Conservation (phyloP, 2,329 filamentous ascomycete species). For the Clonostachys rhizophaga region DNA sequence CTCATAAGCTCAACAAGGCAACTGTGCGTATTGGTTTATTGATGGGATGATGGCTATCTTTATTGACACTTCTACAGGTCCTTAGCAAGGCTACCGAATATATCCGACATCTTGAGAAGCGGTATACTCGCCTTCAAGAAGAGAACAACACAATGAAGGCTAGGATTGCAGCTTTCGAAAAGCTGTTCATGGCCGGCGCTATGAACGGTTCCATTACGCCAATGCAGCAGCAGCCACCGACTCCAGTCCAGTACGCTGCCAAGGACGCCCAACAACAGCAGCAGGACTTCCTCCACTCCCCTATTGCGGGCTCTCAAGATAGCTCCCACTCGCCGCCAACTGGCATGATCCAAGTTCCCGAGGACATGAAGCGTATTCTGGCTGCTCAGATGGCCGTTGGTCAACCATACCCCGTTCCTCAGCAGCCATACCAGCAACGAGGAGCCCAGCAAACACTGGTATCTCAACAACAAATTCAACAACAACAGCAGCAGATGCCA, state of each 20-base stretch:
- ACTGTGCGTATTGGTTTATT: constrained; percentile 47
- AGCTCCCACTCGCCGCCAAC: constrained; percentile 24
- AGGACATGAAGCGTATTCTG: constrained; percentile 59
- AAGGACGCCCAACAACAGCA: constrained; percentile 19
- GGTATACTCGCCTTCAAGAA: constrained; percentile 75
- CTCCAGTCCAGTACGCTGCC: constrained; percentile 43
- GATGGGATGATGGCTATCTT: background rate
- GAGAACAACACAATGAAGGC: constrained; percentile 78
- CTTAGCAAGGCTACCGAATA: constrained; percentile 95
- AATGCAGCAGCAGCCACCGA: constrained; percentile 43
- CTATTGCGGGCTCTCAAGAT: constrained; percentile 27
- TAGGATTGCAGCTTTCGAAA: constrained; percentile 70
- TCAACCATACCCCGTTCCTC: constrained; percentile 45
- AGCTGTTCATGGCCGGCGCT: constrained; percentile 74
- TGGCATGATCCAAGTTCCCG: constrained; percentile 62
- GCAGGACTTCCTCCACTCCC: constrained; percentile 38
- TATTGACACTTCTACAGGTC: constrained; percentile 39
- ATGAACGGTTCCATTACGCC: constrained; percentile 57
- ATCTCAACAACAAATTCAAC: constrained; percentile 45
- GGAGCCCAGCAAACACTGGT: constrained; percentile 38
- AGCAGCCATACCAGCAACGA: constrained; percentile 37
- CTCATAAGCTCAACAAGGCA: constrained; percentile 97
- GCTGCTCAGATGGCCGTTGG: constrained; percentile 50
- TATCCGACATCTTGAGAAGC: constrained; percentile 88
- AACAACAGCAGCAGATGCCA: constrained; percentile 42